Percentiles rank a stretch among this genome's conserved stretches.
phyloP scores from a whole-genome alignment of 352 stramenopile genomes.

The Globisporangium polare region DNA sequence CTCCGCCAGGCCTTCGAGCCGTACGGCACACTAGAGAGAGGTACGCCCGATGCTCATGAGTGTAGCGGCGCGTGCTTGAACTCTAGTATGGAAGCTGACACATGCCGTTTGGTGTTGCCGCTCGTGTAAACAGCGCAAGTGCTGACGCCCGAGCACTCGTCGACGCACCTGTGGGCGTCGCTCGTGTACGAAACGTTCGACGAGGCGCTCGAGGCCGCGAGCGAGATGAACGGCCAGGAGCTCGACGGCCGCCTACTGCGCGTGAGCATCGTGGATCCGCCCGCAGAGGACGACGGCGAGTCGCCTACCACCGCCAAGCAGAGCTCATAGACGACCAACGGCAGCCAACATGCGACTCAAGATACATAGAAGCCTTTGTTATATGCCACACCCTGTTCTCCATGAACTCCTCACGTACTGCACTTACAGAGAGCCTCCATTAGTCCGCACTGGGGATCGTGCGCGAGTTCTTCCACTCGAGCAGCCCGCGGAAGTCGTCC shows the following conservation, averaged over 20 bases:
- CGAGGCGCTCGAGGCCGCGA: slow-evolving; percentile 61
- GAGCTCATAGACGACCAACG: slow-evolving; percentile 1
- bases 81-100: not conserved
- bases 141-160: slow-evolving; percentile 53
- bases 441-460: slow-evolving; percentile 47
- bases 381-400: not conserved
- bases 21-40: slow-evolving; percentile 55
- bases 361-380: slow-evolving; percentile 6
- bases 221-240: slow-evolving; percentile 81
- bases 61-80: not conserved
- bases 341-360: not conserved
- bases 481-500: slow-evolving; percentile 56
- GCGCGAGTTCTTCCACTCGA: slow-evolving; percentile 79
- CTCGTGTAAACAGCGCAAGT: slow-evolving; percentile 27
- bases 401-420: not conserved
- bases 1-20: slow-evolving; percentile 49
- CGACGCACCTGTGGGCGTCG: slow-evolving; percentile 55
- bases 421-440: not conserved
- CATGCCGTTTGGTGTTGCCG: not conserved
- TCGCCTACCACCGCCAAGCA: not conserved
- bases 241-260: slow-evolving; percentile 71
- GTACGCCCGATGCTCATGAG: slow-evolving; percentile 10
- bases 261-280: slow-evolving; percentile 69
- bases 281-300: slow-evolving; percentile 9
- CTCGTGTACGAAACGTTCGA: slow-evolving; percentile 68